Conservation (phyloP, 2,329 filamentous ascomycete genomes). For the Penicillium decumbens region DNA sequence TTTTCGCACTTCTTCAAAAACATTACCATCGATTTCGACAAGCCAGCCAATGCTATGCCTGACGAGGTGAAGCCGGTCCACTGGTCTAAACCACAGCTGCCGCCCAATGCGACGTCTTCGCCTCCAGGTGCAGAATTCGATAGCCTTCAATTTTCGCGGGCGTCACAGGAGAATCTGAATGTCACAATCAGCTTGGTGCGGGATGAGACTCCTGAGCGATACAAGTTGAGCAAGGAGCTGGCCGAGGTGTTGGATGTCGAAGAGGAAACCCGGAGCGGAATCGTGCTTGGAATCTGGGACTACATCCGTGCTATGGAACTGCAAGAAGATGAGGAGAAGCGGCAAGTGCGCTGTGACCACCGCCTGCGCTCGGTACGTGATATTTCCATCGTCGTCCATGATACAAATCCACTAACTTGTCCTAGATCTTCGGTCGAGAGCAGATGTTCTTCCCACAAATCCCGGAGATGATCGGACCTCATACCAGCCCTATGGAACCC, state of each 20-base stretch:
- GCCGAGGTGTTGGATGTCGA: constrained; percentile 79
- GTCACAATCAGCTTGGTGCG: constrained; percentile 80
- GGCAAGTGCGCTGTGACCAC: constrained; percentile 86
- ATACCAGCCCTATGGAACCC: constrained; percentile 74
- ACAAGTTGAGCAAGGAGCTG: constrained; percentile 70
- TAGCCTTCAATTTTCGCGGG: constrained; percentile 83
- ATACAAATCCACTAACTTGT: constrained; percentile 5
- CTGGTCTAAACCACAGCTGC: constrained; percentile 74
- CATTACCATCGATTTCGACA: constrained; percentile 51
- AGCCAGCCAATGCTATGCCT: constrained; percentile 36
- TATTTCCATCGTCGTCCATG: neutral
- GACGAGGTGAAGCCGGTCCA: constrained; percentile 56
- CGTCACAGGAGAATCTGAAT: constrained; percentile 87
- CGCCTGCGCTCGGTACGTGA: constrained; percentile 65
- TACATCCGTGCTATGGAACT: constrained; percentile 82
- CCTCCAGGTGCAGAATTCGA: constrained; percentile 75
- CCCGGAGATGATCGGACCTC: constrained; percentile 70
- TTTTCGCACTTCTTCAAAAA: constrained; percentile 51
- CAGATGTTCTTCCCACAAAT: constrained; percentile 81
- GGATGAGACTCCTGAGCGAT: constrained; percentile 82
- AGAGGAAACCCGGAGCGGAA: constrained; percentile 81
- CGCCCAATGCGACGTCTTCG: constrained; percentile 49
- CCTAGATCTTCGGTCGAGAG: constrained; percentile 68
- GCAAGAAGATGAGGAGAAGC: constrained; percentile 91
- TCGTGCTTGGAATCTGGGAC: constrained; percentile 90